phyloP scores from a whole-genome alignment of 2,329 filamentous ascomycete genomes.

The Verticillium nonalfalfae region DNA sequence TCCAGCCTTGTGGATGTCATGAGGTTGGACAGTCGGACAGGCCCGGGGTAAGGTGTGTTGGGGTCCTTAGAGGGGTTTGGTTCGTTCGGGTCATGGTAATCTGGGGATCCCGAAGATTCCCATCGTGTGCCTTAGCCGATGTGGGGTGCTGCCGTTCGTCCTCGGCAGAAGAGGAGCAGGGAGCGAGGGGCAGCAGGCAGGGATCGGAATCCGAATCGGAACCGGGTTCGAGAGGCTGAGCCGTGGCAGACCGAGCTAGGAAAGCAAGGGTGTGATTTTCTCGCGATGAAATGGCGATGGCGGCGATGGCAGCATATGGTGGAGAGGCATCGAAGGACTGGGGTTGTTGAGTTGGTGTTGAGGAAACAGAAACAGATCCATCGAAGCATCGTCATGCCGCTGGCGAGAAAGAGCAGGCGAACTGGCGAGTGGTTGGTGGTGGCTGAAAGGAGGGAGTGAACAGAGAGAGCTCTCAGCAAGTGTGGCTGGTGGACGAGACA shows the following conservation, averaged over 20 bases:
- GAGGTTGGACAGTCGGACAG: neutral
- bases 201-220: neutral
- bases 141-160: neutral
- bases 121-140: neutral
- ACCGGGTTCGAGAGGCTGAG: neutral
- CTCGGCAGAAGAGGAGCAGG: neutral
- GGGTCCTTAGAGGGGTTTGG: neutral
- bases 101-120: conserved; percentile 4
- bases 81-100: neutral
- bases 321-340: neutral
- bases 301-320: neutral
- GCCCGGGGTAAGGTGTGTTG: neutral
- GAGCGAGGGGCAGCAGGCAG: neutral
- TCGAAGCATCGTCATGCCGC: too few species aligned
- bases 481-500: neutral
- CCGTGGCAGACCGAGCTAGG: neutral
- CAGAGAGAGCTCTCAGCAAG: neutral
- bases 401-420: too few species aligned
- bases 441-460: neutral
- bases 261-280: neutral
- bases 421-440: too few species aligned
- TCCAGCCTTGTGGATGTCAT: conserved; percentile 1
- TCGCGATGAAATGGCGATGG: neutral
- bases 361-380: too few species aligned
- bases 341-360: too few species aligned